Percentiles rank a stretch among this genome's conserved stretches.
Evolutionary conservation across 2,329 filamentous ascomycete genomes (phyloP).

Genomic region (Leptosphaerulina australis): DNA sequence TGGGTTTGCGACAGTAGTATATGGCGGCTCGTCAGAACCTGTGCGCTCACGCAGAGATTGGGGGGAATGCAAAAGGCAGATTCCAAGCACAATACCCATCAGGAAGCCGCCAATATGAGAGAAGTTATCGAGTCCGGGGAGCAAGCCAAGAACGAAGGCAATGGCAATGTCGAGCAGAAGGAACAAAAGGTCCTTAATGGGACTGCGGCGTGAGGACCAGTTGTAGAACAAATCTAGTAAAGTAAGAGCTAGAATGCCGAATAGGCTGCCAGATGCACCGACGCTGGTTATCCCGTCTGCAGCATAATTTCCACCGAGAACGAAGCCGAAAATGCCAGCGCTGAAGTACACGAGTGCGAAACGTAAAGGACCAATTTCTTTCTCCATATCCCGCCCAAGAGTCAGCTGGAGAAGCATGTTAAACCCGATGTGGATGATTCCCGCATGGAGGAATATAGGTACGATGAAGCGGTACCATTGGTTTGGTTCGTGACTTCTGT

Average conservation of each 20-base stretch:
- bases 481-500: conserved; percentile 71
- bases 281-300: conserved; percentile 78
- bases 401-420: conserved; percentile 92
- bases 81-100: conserved; percentile 85
- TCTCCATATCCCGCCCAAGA: conserved; percentile 90
- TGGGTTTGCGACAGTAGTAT: conserved; percentile 64
- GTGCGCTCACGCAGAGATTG: conserved; percentile 77
- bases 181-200: conserved; percentile 84
- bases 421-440: conserved; percentile 92
- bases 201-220: conserved; percentile 79
- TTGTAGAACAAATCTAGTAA: conserved; percentile 91
- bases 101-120: conserved; percentile 95
- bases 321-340: conserved; percentile 92
- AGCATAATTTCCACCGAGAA: conserved; percentile 92
- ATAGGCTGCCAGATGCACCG: conserved; percentile 87
- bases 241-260: conserved; percentile 87
- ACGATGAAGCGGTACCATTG: conserved; percentile 98
- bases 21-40: conserved; percentile 70
- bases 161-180: conserved; percentile 85
- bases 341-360: conserved; percentile 90
- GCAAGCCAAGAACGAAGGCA: conserved; percentile 87
- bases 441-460: conserved; percentile 94
- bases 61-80: conserved; percentile 88
- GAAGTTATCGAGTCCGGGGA: conserved; percentile 96
- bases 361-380: conserved; percentile 82